These are phyloP conservation scores for Fraxinus angustifolia DNA, from an alignment of 305 asterid genomes.

Conservation along the genomic window DNA sequence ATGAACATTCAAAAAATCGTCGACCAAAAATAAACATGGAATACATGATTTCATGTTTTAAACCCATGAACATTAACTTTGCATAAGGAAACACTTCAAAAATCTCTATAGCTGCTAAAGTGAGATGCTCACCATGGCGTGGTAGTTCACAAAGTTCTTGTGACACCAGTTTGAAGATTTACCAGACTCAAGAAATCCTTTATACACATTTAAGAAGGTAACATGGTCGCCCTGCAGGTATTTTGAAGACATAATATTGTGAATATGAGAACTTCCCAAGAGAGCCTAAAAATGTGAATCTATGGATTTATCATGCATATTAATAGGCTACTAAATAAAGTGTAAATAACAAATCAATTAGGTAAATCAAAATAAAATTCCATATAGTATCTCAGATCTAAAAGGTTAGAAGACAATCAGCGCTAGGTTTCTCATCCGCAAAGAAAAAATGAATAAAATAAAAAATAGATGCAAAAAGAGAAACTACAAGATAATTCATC, in stretches of 20 bases:
- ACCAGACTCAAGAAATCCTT: slow-evolving; percentile 72
- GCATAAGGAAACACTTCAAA: background rate
- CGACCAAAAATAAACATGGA: slow-evolving; percentile 1
- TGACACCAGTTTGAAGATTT: slow-evolving; percentile 96
- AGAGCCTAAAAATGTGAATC: background rate
- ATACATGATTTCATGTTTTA: background rate
- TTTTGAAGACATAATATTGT: background rate
- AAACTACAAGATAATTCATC: background rate
- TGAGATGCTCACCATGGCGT: slow-evolving; percentile 69
- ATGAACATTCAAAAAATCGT: background rate
- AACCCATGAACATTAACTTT: background rate
- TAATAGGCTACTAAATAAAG: background rate
- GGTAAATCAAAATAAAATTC: background rate
- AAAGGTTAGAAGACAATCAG: background rate
- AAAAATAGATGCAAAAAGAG: background rate
- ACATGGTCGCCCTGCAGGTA: slow-evolving; percentile 86
- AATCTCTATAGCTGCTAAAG: slow-evolving; percentile 5
- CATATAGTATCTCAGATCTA: background rate
- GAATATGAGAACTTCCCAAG: slow-evolving; percentile 7
- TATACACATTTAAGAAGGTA: slow-evolving; percentile 81
- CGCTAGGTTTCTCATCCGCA: background rate
- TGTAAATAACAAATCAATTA: background rate
- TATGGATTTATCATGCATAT: background rate
- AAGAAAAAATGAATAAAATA: background rate
- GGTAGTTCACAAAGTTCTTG: slow-evolving; percentile 84